Percentiles rank a stretch among this genome's conserved stretches.
Evolutionary conservation across 1,284 basidiomycete genomes (phyloP).

Genomic region (Melampsora medusae): DNA sequence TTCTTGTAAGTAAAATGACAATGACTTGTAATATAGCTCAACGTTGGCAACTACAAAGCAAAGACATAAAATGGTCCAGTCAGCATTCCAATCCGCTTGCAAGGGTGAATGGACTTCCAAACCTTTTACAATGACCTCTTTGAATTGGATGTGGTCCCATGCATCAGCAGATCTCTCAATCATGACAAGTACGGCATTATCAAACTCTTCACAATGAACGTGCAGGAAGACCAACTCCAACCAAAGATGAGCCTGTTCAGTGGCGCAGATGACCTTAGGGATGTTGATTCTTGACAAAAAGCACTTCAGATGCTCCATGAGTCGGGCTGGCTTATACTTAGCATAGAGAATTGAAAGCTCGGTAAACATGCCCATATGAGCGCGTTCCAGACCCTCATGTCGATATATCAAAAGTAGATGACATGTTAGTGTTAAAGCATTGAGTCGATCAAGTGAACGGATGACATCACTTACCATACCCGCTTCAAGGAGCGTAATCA

Average conservation of each 20-base stretch:
- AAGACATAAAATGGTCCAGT: background rate
- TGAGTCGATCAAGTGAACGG: background rate
- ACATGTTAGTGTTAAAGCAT: background rate
- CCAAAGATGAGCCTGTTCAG: slow-evolving; percentile 97
- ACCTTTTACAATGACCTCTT: slow-evolving; percentile 80
- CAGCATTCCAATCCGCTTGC: background rate
- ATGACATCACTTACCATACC: slow-evolving; percentile 67
- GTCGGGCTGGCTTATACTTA: slow-evolving; percentile 92
- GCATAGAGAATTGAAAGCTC: slow-evolving; percentile 91
- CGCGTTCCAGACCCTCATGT: slow-evolving; percentile 68
- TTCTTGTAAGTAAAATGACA: slow-evolving; percentile 85
- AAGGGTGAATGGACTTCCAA: too few relatives aligned
- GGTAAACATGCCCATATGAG: slow-evolving; percentile 82
- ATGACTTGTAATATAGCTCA: slow-evolving; percentile 62
- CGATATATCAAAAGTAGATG: background rate
- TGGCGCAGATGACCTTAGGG: slow-evolving; percentile 79
- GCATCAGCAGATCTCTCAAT: slow-evolving; percentile 95
- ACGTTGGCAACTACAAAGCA: slow-evolving; percentile 78
- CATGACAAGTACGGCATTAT: slow-evolving; percentile 94
- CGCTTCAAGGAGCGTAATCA: slow-evolving; percentile 85
- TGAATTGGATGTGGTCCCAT: slow-evolving; percentile 99
- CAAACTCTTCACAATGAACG: slow-evolving; percentile 92
- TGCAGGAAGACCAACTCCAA: slow-evolving; percentile 96
- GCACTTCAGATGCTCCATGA: slow-evolving; percentile 98
- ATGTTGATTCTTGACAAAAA: slow-evolving; percentile 98